These are phyloP conservation scores for Glycyrrhiza uralensis DNA, from an alignment of 306 rosid species.

Conservation along the genomic window DNA sequence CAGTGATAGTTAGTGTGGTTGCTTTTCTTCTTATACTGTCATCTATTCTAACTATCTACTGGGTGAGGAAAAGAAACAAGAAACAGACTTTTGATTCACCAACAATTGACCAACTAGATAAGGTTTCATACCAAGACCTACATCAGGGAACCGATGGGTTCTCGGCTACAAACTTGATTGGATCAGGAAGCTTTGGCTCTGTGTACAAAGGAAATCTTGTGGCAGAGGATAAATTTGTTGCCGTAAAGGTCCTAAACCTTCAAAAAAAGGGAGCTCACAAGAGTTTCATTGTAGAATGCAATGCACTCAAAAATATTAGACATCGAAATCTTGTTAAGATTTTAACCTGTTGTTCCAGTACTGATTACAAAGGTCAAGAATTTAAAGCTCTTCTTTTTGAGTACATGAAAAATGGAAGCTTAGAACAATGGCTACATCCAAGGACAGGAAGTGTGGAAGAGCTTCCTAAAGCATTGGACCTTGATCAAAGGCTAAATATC, in stretches of 20 bases:
- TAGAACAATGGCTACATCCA: slow-evolving; percentile 20
- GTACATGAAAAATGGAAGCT: slow-evolving; percentile 18
- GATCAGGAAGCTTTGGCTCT: not conserved
- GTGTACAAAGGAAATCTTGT: not conserved
- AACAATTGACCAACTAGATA: not conserved
- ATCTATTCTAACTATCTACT: not conserved
- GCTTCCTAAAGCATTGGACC: not conserved
- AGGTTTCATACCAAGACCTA: slow-evolving; percentile 14
- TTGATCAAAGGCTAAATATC: slow-evolving; percentile 1
- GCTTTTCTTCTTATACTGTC: not conserved
- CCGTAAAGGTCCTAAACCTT: slow-evolving; percentile 18
- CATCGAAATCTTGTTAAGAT: slow-evolving; percentile 16
- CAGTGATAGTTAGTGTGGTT: not conserved
- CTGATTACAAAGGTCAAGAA: slow-evolving; percentile 16
- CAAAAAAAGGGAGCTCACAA: slow-evolving; percentile 15
- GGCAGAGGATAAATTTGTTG: slow-evolving; percentile 1
- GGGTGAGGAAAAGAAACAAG: not conserved
- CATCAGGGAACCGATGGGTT: slow-evolving; percentile 2
- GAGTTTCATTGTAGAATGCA: slow-evolving; percentile 21
- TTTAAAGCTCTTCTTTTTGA: slow-evolving; percentile 26
- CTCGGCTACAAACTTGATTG: slow-evolving; percentile 5
- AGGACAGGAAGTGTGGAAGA: not conserved
- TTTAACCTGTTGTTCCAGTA: slow-evolving; percentile 12
- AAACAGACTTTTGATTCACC: not conserved
- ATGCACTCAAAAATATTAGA: slow-evolving; percentile 6